Percentiles rank a stretch among this genome's conserved stretches.
Conservation (phyloP, 1,284 basidiomycete genomes). For the Exsudoporus floridanus region DNA sequence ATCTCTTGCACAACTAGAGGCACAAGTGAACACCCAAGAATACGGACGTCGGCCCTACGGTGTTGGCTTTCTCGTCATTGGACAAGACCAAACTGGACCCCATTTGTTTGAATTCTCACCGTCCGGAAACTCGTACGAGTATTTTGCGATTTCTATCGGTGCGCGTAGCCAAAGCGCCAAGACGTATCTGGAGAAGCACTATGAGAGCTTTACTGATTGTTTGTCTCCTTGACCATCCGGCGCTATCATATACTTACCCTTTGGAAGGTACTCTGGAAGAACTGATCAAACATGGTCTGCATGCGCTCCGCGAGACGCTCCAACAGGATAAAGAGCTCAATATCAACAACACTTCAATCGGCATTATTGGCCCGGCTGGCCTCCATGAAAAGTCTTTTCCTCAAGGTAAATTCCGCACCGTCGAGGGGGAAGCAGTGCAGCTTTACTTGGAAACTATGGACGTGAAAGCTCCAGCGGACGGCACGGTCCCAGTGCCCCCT, state of each 20-base stretch:
- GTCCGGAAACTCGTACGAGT: conserved; percentile 96
- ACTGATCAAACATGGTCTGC: conserved; percentile 87
- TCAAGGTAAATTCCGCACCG: conserved; percentile 69
- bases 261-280: conserved; percentile 75
- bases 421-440: conserved; percentile 75
- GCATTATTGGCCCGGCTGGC: conserved; percentile 77
- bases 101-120: conserved; percentile 99
- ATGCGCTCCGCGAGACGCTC: conserved; percentile 90
- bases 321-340: conserved; percentile 97
- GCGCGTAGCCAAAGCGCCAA: conserved; percentile 97
- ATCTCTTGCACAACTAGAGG: conserved; percentile 57
- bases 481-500: conserved; percentile 38
- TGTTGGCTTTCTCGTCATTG: conserved; percentile 97
- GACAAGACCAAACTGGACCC: conserved; percentile 91
- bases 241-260: not conserved
- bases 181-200: conserved; percentile 96
- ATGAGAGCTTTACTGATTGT: conserved; percentile 85
- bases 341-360: conserved; percentile 88
- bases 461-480: conserved; percentile 53
- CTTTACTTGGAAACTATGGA: conserved; percentile 72
- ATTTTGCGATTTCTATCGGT: conserved; percentile 98
- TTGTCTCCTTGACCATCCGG: conserved; percentile 31
- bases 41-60: conserved; percentile 98
- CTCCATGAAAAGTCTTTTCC: conserved; percentile 52
- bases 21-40: conserved; percentile 98